Conservation (phyloP, 1,139 yeast genomes). For the Geotrichum europaeum region DNA sequence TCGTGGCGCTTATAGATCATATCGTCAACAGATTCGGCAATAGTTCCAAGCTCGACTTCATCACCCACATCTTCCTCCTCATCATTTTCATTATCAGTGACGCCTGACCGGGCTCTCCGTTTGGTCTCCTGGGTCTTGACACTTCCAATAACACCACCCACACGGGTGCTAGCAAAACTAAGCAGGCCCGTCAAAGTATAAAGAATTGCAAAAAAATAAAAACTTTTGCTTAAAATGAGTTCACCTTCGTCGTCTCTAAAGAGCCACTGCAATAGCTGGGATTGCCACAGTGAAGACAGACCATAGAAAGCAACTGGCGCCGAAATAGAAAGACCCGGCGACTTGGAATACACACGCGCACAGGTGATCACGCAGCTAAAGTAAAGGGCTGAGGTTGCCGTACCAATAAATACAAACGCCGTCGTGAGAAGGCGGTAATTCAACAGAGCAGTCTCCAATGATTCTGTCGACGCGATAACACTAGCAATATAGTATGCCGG, state of each 20-base stretch:
- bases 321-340: constrained; percentile 75
- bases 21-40: constrained; percentile 9
- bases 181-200: constrained; percentile 27
- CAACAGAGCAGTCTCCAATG: constrained; percentile 7
- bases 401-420: constrained; percentile 57
- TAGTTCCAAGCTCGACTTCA: neutral
- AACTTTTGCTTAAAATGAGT: constrained; percentile 50
- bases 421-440: constrained; percentile 18
- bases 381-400: constrained; percentile 76
- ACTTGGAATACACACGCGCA: constrained; percentile 71
- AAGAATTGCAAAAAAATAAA: constrained; percentile 50
- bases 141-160: constrained; percentile 9
- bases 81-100: neutral
- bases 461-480: constrained; percentile 17
- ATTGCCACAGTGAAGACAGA: constrained; percentile 56
- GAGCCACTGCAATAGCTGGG: constrained; percentile 34
- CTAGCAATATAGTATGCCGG: constrained; percentile 64
- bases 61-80: constrained; percentile 2
- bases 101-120: neutral
- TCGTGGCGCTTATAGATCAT: constrained; percentile 13
- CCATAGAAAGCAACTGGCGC: constrained; percentile 88
- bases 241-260: constrained; percentile 34
- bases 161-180: constrained; percentile 20
- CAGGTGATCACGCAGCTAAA: constrained; percentile 75
- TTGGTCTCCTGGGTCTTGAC: constrained; percentile 22